Base-by-base conservation (phyloP, 1,284 basidiomycete species). In the Trichosporon sp. region DNA sequence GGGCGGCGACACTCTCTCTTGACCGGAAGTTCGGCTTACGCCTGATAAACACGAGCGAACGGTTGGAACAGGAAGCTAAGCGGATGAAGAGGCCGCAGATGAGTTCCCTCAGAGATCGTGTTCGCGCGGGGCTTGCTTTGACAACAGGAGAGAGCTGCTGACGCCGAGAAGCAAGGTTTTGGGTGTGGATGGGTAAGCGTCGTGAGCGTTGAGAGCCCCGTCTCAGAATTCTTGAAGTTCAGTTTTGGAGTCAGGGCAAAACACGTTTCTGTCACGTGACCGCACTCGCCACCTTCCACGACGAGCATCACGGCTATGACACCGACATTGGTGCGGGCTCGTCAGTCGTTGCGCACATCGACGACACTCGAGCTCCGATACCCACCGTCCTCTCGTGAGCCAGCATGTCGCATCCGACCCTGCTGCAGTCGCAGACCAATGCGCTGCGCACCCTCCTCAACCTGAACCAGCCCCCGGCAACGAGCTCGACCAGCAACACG, bases 371-470 rank as follows among this genome's bases (percentile, higher is more conserved):
- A 18, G 23, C 21, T 23, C 21, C 32, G 23, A n/a, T 23, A n/a
- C 35, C 25, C 25, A 44, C 2, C 15, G 15, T 9, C 62, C 7
- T 1, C 34, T 21, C 21, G 31, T 21, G 38, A n/a, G 53, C 44
- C 62, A 65, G 56, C 3, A 81, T 82, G 80, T 74, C 80, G 13
- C 75, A 76, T 9, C 78, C 79, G 0, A 83, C 85, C 1, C 80
- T 87, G 7, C 82, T 85, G 15, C 83, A 85, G 70, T 76, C 80
- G 23, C 85, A 86, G 73, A 84, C 85, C 3, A 75, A 79, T 25
- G 81, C 84, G 5, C 81, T 87, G n/a, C 75, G 83, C 63, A 82
- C 84, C 13, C 79, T 86, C n/a, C 82, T 86, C 65, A 85, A 85
- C 72, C 81, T 86, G 73, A 85, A 86, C 75, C 77, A 82, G 65